Conservation (phyloP, 805 yeast species). For the Isabelozyma gotoi region DNA sequence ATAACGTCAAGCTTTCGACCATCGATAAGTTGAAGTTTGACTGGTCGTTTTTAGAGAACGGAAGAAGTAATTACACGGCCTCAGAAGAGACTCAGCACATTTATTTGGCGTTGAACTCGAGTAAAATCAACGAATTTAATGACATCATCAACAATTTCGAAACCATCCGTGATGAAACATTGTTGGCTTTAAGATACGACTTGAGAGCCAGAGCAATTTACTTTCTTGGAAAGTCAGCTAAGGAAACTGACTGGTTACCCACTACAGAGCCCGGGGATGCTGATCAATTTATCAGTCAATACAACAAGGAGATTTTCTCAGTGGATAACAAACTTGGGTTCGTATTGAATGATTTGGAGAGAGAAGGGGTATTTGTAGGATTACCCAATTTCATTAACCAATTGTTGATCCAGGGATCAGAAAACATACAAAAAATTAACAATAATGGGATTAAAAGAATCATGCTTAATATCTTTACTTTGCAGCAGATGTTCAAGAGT, state of each 20-base stretch:
- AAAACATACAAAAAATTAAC: constrained; percentile 50
- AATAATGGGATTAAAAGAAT: constrained; percentile 59
- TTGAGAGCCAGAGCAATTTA: constrained; percentile 53
- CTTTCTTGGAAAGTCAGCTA: constrained; percentile 49
- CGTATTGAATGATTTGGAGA: constrained; percentile 30
- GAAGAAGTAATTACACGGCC: constrained; percentile 18
- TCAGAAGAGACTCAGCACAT: constrained; percentile 21
- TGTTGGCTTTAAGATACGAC: constrained; percentile 56
- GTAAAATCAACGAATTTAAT: constrained; percentile 35
- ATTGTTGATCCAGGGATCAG: constrained; percentile 52
- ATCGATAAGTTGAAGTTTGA: constrained; percentile 37
- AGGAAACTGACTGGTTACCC: constrained; percentile 51
- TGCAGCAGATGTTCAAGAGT: constrained; percentile 69
- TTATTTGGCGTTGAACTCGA: constrained; percentile 32
- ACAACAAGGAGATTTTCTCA: constrained; percentile 49
- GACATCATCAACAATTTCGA: constrained; percentile 31
- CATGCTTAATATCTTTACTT: constrained; percentile 58
- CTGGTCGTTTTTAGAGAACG: constrained; percentile 44
- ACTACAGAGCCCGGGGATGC: constrained; percentile 57
- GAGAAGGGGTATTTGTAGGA: constrained; percentile 40
- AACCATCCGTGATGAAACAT: constrained; percentile 34
- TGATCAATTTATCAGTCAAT: constrained; percentile 51
- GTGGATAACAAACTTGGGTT: constrained; percentile 44
- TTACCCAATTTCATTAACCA: constrained; percentile 51
- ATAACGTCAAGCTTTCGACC: constrained; percentile 14